Conservation (phyloP, 179 eudicot genomes). For the Silene noctiflora region DNA sequence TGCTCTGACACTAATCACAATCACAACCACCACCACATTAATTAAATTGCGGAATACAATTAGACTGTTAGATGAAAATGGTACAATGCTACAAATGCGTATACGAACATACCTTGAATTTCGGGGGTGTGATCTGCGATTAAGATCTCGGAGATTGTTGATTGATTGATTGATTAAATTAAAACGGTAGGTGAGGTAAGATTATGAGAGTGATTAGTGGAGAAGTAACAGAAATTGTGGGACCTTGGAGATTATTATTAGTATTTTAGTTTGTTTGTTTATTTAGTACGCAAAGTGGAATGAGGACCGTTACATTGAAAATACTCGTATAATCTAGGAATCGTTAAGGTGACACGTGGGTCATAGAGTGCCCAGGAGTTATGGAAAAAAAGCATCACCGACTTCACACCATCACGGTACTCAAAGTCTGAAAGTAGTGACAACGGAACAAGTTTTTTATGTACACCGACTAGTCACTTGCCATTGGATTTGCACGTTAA, state of each 20-base stretch:
- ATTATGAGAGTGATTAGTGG: not conserved
- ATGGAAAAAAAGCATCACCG: too few species aligned
- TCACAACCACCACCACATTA: not conserved
- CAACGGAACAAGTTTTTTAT: too few species aligned
- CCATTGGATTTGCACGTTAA: too few species aligned
- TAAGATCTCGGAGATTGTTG: not conserved
- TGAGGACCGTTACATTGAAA: not conserved
- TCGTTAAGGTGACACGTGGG: not conserved
- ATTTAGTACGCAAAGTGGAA: not conserved
- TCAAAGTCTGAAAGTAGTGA: too few species aligned
- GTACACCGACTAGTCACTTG: too few species aligned
- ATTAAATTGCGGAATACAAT: not conserved
- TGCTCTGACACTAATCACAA: not conserved
- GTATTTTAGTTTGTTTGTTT: not conserved
- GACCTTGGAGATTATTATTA: not conserved
- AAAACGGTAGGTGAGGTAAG: too few species aligned
- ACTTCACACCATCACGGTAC: too few species aligned
- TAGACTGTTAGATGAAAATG: not conserved
- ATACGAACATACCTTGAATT: not conserved
- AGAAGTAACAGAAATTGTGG: slow-evolving; percentile 3
- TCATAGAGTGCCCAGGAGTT: not conserved
- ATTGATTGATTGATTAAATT: too few species aligned
- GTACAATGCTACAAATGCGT: not conserved
- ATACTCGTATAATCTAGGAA: not conserved
- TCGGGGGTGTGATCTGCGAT: not conserved